Evolutionary conservation across 257 asterid genomes (phyloP), one percentile per base, ranked within the genome.

Genomic region (Fraxinus quadrangulata): DNA sequence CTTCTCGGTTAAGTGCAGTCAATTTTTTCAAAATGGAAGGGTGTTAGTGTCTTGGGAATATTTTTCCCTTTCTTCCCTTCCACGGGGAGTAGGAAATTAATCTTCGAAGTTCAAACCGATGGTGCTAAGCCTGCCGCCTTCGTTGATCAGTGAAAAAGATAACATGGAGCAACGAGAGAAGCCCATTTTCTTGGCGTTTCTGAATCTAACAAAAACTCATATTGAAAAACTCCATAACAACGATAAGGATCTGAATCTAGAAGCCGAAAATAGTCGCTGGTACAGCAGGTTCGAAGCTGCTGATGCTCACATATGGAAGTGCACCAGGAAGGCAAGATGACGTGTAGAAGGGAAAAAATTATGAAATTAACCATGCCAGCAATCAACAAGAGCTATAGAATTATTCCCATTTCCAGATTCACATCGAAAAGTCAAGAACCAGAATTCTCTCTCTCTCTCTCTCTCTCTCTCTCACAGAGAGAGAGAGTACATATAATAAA

Each of bases 301-400:
- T 13, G 89, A 87, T 0, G 89, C 90, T 2, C 90, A 88, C 36
- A 75, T 86, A 0, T 86, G 90, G 90, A 82, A 88, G 1, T 79
- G 84, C 36, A 71, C 84, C 0, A 77, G 92, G 79, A 85, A 79
- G 11, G 88, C 89, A 3, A 86, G 92, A 14, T 86, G 81, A n/a
- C 82, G 82, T 2, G 16, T 42, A 30, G 33, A 30, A 30, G 33
- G 33, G 33, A 30, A 30, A 30, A 30, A 1, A 30, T 30, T 30
- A 30, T 30, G 3, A 1, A 30, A 30, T 1, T 30, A 30, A 30
- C 33, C 33, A 30, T 30, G 33, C 3, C 33, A 30, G 33, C 33
- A 2, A 1, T 2, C 3, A 30, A 30, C 33, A 30, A 3, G 33
- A 30, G 33, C 33, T 73, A 42, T n/a, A 45, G 21, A 24, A 49